A percentile compares a stretch with the other conserved stretches of the same genome.
Conservation (phyloP, 129 eudicot genomes). For the Mikania micrantha region DNA sequence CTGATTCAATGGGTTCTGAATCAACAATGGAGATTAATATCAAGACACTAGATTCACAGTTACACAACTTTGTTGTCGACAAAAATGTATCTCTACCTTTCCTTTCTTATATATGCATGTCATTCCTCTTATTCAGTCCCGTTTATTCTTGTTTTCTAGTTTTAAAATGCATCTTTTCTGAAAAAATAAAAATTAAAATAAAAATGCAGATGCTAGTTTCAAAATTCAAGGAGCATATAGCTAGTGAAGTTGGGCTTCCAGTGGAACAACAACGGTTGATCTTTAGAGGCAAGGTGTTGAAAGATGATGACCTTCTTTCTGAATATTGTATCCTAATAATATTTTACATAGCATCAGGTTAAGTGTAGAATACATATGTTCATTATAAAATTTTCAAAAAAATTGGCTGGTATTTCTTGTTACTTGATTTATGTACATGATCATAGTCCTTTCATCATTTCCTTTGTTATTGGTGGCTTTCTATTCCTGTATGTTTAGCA, state of each 20-base stretch:
- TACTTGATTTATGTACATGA: background rate
- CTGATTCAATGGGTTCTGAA: background rate
- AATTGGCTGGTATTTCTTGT: background rate
- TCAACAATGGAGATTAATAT: constrained; percentile 71
- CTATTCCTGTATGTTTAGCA: no score
- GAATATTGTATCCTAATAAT: constrained; percentile 79
- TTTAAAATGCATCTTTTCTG: constrained; percentile 8
- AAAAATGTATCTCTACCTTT: constrained; percentile 39
- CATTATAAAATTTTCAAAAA: background rate
- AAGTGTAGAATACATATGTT: background rate
- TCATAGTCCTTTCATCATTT: no score
- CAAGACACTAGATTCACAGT: constrained; percentile 85
- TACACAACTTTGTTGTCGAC: constrained; percentile 54
- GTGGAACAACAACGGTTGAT: constrained; percentile 82
- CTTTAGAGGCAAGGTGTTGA: constrained; percentile 93
- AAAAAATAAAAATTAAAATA: background rate
- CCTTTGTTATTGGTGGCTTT: no score
- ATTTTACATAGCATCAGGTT: background rate
- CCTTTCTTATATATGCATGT: background rate
- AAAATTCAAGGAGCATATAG: constrained; percentile 70
- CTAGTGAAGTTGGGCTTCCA: constrained; percentile 58
- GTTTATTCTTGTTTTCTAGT: background rate
- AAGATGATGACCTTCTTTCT: constrained; percentile 80
- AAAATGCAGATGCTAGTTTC: constrained; percentile 61
- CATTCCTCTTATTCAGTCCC: background rate